Conservation (phyloP, 768 basidiomycete species). For the Mycena venus region DNA sequence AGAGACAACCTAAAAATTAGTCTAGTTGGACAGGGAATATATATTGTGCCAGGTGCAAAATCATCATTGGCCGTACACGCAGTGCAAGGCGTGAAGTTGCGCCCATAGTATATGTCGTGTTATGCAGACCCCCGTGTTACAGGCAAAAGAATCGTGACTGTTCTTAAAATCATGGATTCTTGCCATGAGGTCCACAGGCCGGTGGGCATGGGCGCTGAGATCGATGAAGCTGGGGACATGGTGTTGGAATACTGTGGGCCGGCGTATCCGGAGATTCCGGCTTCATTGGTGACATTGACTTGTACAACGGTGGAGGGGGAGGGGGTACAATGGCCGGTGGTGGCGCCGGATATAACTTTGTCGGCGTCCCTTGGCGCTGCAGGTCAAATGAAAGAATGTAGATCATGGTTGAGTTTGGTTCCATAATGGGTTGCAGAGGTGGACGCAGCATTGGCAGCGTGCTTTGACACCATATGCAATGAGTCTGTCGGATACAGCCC, state of each 20-base stretch:
- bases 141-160: too few relatives aligned
- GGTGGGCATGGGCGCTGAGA: constrained; percentile 70
- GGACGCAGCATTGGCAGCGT: constrained; percentile 60
- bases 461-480: constrained; percentile 71
- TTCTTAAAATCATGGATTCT: constrained; percentile 53
- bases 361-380: too few relatives aligned
- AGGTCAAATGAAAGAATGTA: constrained; percentile 63
- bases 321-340: constrained; percentile 49
- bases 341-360: constrained; percentile 41
- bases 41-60: too few relatives aligned
- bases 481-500: constrained; percentile 76
- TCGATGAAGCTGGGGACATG: constrained; percentile 72
- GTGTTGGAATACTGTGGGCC: constrained; percentile 62
- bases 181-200: constrained; percentile 64
- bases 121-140: too few relatives aligned
- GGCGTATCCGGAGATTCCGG: constrained; percentile 76
- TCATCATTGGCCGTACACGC: too few relatives aligned
- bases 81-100: too few relatives aligned
- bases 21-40: too few relatives aligned
- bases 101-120: too few relatives aligned
- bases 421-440: constrained; percentile 56
- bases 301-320: constrained; percentile 41
- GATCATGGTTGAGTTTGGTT: constrained; percentile 57
- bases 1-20: too few relatives aligned
- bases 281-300: constrained; percentile 45